A percentile compares a stretch with the other conserved stretches of the same genome.
These are phyloP conservation scores for Phalaenopsis hybrid DNA, from an alignment of 116 monocot genomes.

Conservation along the genomic window DNA sequence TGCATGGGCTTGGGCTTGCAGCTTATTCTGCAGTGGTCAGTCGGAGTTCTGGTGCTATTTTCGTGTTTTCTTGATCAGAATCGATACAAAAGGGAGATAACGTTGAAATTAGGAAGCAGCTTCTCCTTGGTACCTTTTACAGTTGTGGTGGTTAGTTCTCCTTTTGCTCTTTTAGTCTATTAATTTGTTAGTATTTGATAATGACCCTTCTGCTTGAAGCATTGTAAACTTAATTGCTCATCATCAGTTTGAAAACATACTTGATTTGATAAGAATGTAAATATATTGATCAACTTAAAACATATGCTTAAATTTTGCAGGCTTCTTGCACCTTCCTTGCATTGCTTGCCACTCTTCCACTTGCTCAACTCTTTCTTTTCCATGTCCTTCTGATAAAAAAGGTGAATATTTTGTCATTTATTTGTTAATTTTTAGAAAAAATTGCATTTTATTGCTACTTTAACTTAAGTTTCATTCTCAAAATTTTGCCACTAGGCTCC, in stretches of 20 bases:
- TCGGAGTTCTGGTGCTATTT: slow-evolving; percentile 66
- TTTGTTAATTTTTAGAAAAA: neutral
- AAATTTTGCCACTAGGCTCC: neutral
- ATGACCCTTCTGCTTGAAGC: too few relatives aligned
- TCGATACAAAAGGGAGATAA: slow-evolving; percentile 50
- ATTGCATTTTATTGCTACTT: neutral
- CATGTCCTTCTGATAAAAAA: slow-evolving; percentile 90
- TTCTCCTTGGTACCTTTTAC: slow-evolving; percentile 77
- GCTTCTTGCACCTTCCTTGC: slow-evolving; percentile 70
- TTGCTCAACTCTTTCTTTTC: slow-evolving; percentile 89
- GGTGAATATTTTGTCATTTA: slow-evolving; percentile 16
- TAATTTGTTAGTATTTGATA: too few relatives aligned
- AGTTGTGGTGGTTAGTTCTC: slow-evolving; percentile 64
- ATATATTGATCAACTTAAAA: neutral
- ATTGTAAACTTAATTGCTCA: too few relatives aligned
- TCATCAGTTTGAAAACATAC: too few relatives aligned
- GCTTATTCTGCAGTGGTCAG: slow-evolving; percentile 80
- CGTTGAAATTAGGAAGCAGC: slow-evolving; percentile 76
- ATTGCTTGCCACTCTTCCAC: slow-evolving; percentile 80
- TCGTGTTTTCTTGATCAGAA: slow-evolving; percentile 59
- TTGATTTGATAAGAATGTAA: too few relatives aligned
- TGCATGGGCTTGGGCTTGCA: slow-evolving; percentile 61
- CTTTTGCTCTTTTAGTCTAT: too few relatives aligned
- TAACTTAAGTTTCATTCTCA: neutral
- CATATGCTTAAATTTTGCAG: slow-evolving; percentile 22